phyloP scores from a whole-genome alignment of 495 filamentous ascomycete species.

The Trichodelitschia bisporula region DNA sequence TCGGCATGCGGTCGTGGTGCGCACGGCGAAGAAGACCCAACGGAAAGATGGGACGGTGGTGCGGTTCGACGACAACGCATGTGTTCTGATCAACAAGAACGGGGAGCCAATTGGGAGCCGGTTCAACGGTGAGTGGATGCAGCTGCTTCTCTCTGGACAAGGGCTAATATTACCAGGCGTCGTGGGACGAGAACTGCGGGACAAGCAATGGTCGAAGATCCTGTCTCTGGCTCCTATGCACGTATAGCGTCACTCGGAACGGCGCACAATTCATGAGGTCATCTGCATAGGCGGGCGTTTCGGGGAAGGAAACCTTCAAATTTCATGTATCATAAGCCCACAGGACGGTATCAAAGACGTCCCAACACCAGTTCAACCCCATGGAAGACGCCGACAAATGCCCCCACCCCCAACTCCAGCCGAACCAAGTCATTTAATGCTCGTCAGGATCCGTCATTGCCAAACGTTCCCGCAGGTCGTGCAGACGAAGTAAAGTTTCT shows the following conservation, averaged over 20 bases:
- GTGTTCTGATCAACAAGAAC: conserved; percentile 88
- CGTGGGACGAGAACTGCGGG: conserved; percentile 64
- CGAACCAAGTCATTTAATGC: no score
- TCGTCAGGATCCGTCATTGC: conserved; percentile 17
- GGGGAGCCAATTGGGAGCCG: conserved; percentile 88
- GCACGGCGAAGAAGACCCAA: conserved; percentile 66
- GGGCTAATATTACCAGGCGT: conserved; percentile 25
- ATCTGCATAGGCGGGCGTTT: no score
- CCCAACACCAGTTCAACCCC: no score
- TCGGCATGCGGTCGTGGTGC: conserved; percentile 84
- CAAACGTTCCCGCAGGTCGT: conserved; percentile 78
- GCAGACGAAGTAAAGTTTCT: conserved; percentile 98
- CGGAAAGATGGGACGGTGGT: conserved; percentile 72
- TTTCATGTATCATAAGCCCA: no score
- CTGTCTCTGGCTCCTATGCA: conserved; percentile 87
- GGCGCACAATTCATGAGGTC: no score
- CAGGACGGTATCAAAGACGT: no score
- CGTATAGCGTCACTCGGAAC: no score
- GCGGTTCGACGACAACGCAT: conserved; percentile 93
- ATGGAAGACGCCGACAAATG: no score
- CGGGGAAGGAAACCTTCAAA: no score
- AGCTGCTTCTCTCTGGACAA: not conserved
- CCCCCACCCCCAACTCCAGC: no score
- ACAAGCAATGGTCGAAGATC: conserved; percentile 92
- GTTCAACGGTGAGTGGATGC: conserved; percentile 35